Conservation (phyloP, 345 rosid species). For the Populus euphratica region DNA sequence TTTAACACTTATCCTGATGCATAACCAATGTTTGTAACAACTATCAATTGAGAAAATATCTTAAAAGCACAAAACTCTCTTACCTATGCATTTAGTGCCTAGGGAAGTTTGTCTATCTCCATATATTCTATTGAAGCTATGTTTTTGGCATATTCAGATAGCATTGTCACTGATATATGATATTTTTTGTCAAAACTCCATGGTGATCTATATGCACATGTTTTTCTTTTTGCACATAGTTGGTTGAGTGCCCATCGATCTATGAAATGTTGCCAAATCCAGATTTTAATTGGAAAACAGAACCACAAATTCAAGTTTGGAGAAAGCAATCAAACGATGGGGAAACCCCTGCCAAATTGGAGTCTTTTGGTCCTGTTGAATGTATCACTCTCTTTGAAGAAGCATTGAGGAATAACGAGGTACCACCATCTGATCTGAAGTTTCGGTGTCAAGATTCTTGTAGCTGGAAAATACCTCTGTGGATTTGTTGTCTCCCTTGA, state of each 20-base stretch:
- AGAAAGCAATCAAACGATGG: constrained; percentile 43
- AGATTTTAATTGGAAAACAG: constrained; percentile 56
- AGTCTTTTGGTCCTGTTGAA: constrained; percentile 53
- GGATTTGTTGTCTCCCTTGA: background rate
- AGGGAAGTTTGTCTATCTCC: background rate
- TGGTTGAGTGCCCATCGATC: constrained; percentile 84
- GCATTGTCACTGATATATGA: background rate
- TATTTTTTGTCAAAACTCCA: background rate
- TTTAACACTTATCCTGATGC: background rate
- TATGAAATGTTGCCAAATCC: constrained; percentile 93
- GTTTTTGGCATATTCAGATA: background rate
- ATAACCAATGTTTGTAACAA: background rate
- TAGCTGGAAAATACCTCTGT: background rate
- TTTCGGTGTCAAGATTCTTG: background rate
- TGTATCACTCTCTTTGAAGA: constrained; percentile 55
- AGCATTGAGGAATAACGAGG: constrained; percentile 80
- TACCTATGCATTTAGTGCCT: background rate
- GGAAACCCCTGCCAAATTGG: constrained; percentile 41
- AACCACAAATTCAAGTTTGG: constrained; percentile 78
- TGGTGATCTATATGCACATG: background rate
- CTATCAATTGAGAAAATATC: too few species aligned
- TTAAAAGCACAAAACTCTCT: too few species aligned
- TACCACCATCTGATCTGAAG: constrained; percentile 14
- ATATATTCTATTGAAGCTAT: background rate
- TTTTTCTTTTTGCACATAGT: constrained; percentile 33